Conservation (phyloP, 164 flowering plant genomes). For the Platanus orientalis region DNA sequence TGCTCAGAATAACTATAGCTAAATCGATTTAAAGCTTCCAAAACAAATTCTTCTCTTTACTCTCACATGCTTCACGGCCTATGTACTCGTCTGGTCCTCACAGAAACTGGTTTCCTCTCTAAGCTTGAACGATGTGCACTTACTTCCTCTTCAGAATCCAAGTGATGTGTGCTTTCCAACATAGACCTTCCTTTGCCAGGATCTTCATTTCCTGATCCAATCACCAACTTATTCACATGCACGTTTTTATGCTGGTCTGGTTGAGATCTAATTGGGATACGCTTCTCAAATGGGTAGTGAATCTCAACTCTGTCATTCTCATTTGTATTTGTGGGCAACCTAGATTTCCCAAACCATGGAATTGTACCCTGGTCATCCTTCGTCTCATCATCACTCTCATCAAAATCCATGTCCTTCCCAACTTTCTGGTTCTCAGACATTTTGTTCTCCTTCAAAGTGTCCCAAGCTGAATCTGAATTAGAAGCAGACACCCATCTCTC, state of each 20-base stretch:
- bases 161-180: too few relatives aligned
- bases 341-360: constrained; percentile 8
- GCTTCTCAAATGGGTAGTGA: background rate
- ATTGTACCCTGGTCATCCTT: constrained; percentile 2
- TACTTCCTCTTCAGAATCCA: too few relatives aligned
- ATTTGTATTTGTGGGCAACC: background rate
- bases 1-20: too few relatives aligned
- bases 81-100: constrained; percentile 48
- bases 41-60: too few relatives aligned
- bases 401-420: constrained; percentile 30
- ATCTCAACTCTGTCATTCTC: background rate
- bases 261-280: background rate
- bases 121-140: constrained; percentile 11
- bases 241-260: background rate
- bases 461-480: constrained; percentile 34
- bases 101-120: constrained; percentile 45
- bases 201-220: constrained; percentile 2
- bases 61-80: constrained; percentile 14
- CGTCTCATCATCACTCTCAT: constrained; percentile 36
- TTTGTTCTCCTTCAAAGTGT: background rate
- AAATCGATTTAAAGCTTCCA: background rate
- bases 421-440: constrained; percentile 15
- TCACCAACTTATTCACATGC: background rate
- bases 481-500: constrained; percentile 29
- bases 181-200: too few relatives aligned